Evolutionary conservation across 2,329 filamentous ascomycete genomes (phyloP), one percentile per base, ranked within the genome.

Genomic region (Anthostomella pinea): DNA sequence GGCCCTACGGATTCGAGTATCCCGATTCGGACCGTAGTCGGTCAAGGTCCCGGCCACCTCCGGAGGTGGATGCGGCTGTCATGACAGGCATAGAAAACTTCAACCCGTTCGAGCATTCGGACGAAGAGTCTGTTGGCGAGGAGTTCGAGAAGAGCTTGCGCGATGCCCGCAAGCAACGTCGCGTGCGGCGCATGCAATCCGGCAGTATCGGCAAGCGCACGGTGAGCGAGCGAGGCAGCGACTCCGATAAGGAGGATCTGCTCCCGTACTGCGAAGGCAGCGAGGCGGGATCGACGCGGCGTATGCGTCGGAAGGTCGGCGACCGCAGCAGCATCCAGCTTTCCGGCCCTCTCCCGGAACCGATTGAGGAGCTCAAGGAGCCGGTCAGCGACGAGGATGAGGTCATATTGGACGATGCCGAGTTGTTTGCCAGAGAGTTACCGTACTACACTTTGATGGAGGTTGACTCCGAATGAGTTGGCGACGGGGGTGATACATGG

Each of bases 191-290:
- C 7, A 57, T 59, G 56, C 59, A 52, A 32, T 59, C 56, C 6
- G 58, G 58, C 31, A 59, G 56, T 35, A 56, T 60, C 28, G 59
- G 58, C 52, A 62, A 62, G 44, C 58, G 59, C 15, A 62, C 59
- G 18, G 48, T 60, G 30, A 62, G 59, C 48, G 59, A 62, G 44
- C 49, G 58, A 21, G 59, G 51, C 41, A 60, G 58, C 26, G 58
- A 60, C 36, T 58, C 55, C 6, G 59, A 62, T 38, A 47, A 43
- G 25, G 59, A 62, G 30, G 59, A 62, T 29, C 31, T 60, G 4
- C 33, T 56, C 24, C 55, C 58, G 7, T 59, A 52, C 32, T 48
- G 49, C 20, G 52, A 58, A 7, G 46, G 41, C 14, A 49, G 48
- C 19, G 46, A 57, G 14, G 28, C 46, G 2, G 49, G 48, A 3